Conservation (phyloP, 2,329 filamentous ascomycete genomes). For the Metarhizium humberi region DNA sequence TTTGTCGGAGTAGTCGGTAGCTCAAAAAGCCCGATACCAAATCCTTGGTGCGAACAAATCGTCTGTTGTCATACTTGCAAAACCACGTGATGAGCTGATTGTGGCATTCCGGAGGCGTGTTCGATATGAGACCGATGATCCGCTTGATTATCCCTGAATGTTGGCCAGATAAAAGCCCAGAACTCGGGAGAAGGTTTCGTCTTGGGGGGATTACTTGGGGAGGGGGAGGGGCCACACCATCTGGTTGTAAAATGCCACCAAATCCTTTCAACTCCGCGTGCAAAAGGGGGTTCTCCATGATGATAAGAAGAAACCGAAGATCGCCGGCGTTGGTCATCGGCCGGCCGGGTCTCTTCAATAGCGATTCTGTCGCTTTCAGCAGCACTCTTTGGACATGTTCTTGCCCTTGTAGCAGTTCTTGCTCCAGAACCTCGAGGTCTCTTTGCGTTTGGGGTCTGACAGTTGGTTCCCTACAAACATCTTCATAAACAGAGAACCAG, state of each 20-base stretch:
- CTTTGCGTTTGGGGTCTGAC: slow-evolving; percentile 24
- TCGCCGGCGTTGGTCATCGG: slow-evolving; percentile 60
- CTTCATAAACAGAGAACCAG: slow-evolving; percentile 55
- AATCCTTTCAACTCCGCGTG: slow-evolving; percentile 35
- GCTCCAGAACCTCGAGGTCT: slow-evolving; percentile 36
- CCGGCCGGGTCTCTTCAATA: slow-evolving; percentile 71
- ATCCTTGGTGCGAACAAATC: slow-evolving; percentile 68
- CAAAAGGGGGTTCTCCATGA: slow-evolving; percentile 71
- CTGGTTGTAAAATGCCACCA: slow-evolving; percentile 28
- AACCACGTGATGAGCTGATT: slow-evolving; percentile 73
- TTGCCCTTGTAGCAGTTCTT: slow-evolving; percentile 46
- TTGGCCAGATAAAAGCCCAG: slow-evolving; percentile 46
- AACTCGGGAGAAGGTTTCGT: slow-evolving; percentile 16
- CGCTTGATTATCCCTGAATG: slow-evolving; percentile 82
- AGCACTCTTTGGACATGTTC: slow-evolving; percentile 60
- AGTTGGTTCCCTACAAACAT: slow-evolving; percentile 25
- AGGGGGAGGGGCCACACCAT: slow-evolving; percentile 5
- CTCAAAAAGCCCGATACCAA: slow-evolving; percentile 71
- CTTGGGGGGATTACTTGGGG: not conserved
- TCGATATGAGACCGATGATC: slow-evolving; percentile 69
- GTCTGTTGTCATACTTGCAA: slow-evolving; percentile 54
- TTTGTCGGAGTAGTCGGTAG: slow-evolving; percentile 65
- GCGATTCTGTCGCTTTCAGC: slow-evolving; percentile 67
- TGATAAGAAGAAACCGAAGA: slow-evolving; percentile 66
- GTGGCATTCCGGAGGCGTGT: slow-evolving; percentile 66